Conservation (phyloP, 257 asterid genomes). For the Solanum gracilifrons region DNA sequence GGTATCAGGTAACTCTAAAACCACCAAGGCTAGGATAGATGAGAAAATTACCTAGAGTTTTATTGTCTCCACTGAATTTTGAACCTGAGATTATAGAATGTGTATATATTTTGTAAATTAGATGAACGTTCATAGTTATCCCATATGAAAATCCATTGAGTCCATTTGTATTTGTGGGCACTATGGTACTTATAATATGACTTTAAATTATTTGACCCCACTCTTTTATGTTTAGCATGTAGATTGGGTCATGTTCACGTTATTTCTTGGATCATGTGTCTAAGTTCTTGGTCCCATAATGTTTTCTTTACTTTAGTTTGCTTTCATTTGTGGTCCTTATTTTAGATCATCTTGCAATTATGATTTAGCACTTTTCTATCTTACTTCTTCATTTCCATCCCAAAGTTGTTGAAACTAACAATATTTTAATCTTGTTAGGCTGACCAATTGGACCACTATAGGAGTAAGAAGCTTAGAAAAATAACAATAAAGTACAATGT, state of each 20-base stretch:
- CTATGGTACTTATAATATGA: background rate
- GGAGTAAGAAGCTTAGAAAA: background rate
- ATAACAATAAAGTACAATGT: too few species aligned
- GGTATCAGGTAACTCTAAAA: too few species aligned
- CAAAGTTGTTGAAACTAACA: background rate
- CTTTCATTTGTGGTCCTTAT: slow-evolving; percentile 1
- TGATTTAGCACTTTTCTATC: background rate
- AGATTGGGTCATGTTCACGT: slow-evolving; percentile 1
- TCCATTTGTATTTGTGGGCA: background rate
- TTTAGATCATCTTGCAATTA: background rate
- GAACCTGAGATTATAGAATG: background rate
- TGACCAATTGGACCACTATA: background rate
- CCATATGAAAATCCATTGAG: background rate
- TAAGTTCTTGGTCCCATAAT: slow-evolving; percentile 58
- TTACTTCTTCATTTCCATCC: background rate
- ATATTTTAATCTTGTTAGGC: background rate
- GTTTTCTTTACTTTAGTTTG: slow-evolving; percentile 18
- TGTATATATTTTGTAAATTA: background rate
- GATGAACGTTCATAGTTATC: background rate
- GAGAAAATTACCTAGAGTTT: too few species aligned
- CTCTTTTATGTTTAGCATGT: background rate
- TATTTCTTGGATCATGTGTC: slow-evolving; percentile 80
- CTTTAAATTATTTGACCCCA: background rate
- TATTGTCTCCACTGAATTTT: too few species aligned
- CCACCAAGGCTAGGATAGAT: too few species aligned